These are phyloP conservation scores for Epichloe glyceriae DNA, from an alignment of 2,329 filamentous ascomycete genomes.

Conservation along the genomic window DNA sequence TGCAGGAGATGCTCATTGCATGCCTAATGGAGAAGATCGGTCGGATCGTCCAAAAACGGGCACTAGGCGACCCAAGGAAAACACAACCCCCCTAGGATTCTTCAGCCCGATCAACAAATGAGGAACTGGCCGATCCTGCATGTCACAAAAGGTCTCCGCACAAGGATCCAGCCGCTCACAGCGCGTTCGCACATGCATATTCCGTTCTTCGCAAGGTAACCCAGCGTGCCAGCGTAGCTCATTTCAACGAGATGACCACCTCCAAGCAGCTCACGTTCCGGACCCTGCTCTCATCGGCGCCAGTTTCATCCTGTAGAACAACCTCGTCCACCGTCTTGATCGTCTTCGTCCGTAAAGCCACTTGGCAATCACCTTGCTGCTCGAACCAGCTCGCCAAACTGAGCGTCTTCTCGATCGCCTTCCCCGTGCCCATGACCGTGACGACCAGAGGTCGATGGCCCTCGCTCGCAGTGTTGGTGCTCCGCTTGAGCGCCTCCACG, in stretches of 20 bases:
- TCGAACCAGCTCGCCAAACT: constrained; percentile 53
- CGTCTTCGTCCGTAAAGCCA: constrained; percentile 48
- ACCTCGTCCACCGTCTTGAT: constrained; percentile 57
- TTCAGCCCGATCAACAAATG: not conserved
- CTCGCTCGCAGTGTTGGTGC: constrained; percentile 14
- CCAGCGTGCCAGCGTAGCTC: constrained; percentile 9
- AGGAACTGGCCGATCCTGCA: not conserved
- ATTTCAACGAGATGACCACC: constrained; percentile 33
- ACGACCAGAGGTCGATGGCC: constrained; percentile 23
- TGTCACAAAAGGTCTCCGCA: not conserved
- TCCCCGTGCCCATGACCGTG: constrained; percentile 50
- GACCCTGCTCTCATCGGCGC: constrained; percentile 26
- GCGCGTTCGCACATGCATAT: not conserved
- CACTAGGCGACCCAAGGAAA: not conserved
- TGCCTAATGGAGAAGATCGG: constrained; percentile 1
- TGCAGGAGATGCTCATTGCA: not conserved
- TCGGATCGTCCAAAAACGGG: not conserved
- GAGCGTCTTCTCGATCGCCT: constrained; percentile 51
- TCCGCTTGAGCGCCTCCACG: constrained; percentile 28
- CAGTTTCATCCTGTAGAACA: constrained; percentile 27
- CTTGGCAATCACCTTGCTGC: constrained; percentile 43
- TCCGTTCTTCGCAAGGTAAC: no score
- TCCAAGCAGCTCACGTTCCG: constrained; percentile 40
- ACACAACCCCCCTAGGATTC: not conserved
- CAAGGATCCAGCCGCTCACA: not conserved